These are phyloP conservation scores for Apiotrichum sp. DNA, from an alignment of 1,284 basidiomycete species.

Conservation along the genomic window DNA sequence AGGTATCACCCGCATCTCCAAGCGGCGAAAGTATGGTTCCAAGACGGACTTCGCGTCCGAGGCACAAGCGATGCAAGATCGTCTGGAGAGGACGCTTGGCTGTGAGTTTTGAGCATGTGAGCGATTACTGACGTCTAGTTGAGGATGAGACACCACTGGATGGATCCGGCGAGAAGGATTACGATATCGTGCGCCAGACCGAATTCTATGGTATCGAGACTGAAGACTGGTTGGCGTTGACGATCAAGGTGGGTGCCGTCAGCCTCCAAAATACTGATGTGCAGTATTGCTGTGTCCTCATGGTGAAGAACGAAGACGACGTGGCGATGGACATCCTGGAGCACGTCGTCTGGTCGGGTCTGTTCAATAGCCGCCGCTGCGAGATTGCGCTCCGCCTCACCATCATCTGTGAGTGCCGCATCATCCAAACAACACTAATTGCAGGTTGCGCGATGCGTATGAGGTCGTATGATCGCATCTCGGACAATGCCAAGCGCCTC, in stretches of 20 bases:
- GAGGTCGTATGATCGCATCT: conserved; percentile 55
- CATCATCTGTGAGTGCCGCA: conserved; percentile 57
- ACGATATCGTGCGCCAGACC: conserved; percentile 29
- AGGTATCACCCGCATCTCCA: conserved; percentile 40
- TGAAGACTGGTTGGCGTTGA: conserved; percentile 75
- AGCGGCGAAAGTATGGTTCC: conserved; percentile 17
- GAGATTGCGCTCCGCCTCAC: conserved; percentile 68
- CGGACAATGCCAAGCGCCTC: conserved; percentile 51
- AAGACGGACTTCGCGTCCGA: conserved; percentile 29
- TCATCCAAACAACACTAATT: background rate
- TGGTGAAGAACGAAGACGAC: conserved; percentile 57
- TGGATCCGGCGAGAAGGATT: conserved; percentile 19
- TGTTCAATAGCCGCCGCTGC: conserved; percentile 60
- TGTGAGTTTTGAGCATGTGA: conserved; percentile 13
- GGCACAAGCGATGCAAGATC: conserved; percentile 39
- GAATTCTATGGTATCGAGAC: conserved; percentile 75
- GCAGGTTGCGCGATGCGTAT: conserved; percentile 65
- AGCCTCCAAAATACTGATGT: background rate
- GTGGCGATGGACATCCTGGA: conserved; percentile 70
- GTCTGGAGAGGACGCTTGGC: conserved; percentile 40
- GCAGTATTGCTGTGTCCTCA: conserved; percentile 79
- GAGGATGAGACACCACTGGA: conserved; percentile 38
- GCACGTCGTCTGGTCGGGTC: conserved; percentile 70
- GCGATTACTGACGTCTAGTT: conserved; percentile 14
- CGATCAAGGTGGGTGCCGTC: conserved; percentile 63